These are phyloP conservation scores for Hypoxylon fragiforme DNA, from an alignment of 495 filamentous ascomycete species.

Conservation along the genomic window DNA sequence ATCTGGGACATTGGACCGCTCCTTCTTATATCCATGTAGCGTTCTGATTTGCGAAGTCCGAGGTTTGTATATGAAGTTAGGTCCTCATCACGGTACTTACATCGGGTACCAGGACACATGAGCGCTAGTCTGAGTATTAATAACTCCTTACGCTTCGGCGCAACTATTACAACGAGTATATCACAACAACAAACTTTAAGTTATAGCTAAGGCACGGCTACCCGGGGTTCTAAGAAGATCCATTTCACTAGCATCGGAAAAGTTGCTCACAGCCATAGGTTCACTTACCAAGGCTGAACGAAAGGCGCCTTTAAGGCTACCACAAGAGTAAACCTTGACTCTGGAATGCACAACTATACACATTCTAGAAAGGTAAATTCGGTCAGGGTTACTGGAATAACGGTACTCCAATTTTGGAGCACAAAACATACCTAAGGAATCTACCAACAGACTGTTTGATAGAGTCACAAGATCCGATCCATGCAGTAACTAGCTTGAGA, in stretches of 20 bases:
- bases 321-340: too few relatives aligned
- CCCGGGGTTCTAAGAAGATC: slow-evolving; percentile 4
- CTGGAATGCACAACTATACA: too few relatives aligned
- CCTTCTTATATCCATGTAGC: background rate
- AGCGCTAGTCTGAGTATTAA: background rate
- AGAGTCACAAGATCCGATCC: background rate
- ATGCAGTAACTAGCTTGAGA: background rate
- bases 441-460: too few relatives aligned
- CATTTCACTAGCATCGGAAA: slow-evolving; percentile 13
- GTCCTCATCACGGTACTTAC: background rate
- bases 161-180: slow-evolving; percentile 7
- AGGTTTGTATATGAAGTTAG: background rate
- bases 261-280: slow-evolving; percentile 12
- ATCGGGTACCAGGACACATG: background rate
- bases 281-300: too few relatives aligned
- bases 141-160: background rate
- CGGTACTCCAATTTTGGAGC: too few relatives aligned
- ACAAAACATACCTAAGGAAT: too few relatives aligned
- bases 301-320: too few relatives aligned
- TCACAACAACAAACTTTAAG: slow-evolving; percentile 10
- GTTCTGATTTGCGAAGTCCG: background rate
- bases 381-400: too few relatives aligned
- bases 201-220: background rate
- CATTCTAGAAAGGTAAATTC: too few relatives aligned
- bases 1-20: background rate